A percentile compares a stretch with the other conserved stretches of the same genome.
phyloP scores from a whole-genome alignment of 805 yeast species.

The Kuraishia piskuri region DNA sequence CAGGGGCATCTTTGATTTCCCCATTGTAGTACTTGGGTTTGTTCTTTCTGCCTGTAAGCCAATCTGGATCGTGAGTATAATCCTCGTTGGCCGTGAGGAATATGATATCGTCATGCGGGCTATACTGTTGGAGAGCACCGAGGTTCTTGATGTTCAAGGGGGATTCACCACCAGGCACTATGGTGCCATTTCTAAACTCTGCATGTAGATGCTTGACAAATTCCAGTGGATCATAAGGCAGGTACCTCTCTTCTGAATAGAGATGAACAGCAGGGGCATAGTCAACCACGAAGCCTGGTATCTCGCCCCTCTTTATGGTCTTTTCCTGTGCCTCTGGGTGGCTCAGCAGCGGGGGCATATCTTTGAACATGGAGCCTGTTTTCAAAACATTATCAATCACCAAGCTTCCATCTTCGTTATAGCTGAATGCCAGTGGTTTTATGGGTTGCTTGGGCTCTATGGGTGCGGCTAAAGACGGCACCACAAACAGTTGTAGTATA shows the following conservation, averaged over 20 bases:
- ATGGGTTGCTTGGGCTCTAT: neutral
- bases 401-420: neutral
- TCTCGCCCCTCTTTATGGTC: conserved; percentile 39
- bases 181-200: conserved; percentile 40
- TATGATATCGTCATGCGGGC: conserved; percentile 25
- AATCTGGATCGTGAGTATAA: conserved; percentile 65
- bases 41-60: conserved; percentile 71
- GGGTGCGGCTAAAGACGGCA: neutral
- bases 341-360: conserved; percentile 26
- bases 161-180: conserved; percentile 17
- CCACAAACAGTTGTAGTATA: neutral
- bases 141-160: conserved; percentile 22
- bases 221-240: conserved; percentile 73
- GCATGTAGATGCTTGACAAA: conserved; percentile 62
- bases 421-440: neutral
- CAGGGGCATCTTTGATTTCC: conserved; percentile 66
- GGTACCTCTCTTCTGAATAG: conserved; percentile 80
- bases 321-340: conserved; percentile 26
- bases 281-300: conserved; percentile 57
- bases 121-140: conserved; percentile 23
- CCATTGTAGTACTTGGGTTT: conserved; percentile 70
- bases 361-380: conserved; percentile 12
- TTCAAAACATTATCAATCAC: conserved; percentile 6
- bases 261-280: conserved; percentile 74
- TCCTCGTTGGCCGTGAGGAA: conserved; percentile 63